Evolutionary conservation across 2,329 filamentous ascomycete species (phyloP).

Genomic region (Neonectria sp.): DNA sequence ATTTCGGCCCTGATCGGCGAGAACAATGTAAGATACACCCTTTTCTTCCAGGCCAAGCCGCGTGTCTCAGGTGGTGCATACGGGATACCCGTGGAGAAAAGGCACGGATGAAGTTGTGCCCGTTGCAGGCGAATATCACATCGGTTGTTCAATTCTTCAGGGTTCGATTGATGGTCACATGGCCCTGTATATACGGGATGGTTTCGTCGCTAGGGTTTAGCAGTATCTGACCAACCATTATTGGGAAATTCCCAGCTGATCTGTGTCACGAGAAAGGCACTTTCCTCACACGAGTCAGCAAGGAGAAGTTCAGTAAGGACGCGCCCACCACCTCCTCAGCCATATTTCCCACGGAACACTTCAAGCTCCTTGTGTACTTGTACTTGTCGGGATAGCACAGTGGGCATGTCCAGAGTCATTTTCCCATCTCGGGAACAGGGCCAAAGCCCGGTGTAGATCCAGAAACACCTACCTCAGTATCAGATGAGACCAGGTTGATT

Average conservation of each 20-base stretch:
- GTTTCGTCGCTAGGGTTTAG: neutral
- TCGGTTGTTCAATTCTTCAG: neutral
- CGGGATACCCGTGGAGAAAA: neutral
- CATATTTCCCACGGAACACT: too few relatives aligned
- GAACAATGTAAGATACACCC: neutral
- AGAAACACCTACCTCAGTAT: neutral
- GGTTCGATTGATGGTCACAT: neutral
- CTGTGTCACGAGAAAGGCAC: neutral
- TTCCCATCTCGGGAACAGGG: too few relatives aligned
- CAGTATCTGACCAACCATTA: neutral
- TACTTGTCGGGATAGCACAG: too few relatives aligned
- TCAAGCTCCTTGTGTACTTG: too few relatives aligned
- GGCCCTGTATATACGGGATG: neutral
- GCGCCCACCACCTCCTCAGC: too few relatives aligned
- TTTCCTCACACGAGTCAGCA: neutral
- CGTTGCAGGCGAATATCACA: neutral
- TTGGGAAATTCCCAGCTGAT: neutral
- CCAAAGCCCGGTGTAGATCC: too few relatives aligned
- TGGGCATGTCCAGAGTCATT: too few relatives aligned
- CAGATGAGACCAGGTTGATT: neutral
- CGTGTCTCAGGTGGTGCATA: neutral
- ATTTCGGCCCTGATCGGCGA: too few relatives aligned
- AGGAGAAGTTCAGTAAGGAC: neutral
- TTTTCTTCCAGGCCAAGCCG: neutral
- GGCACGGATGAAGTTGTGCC: neutral